phyloP scores from a whole-genome alignment of 305 asterid genomes.

The Withania somnifera region DNA sequence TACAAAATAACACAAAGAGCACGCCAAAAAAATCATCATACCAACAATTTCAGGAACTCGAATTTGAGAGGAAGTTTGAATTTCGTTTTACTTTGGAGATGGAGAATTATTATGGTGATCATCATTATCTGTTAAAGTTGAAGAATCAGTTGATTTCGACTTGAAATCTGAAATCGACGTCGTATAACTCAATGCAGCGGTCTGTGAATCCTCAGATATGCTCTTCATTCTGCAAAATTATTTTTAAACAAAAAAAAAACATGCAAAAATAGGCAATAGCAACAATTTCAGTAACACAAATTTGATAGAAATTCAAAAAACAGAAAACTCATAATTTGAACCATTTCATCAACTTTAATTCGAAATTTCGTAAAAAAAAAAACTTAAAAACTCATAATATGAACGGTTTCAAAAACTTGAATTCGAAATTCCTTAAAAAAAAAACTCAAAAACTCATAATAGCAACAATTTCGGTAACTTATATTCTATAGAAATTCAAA shows the following conservation, averaged over 20 bases:
- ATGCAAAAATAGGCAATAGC: not conserved
- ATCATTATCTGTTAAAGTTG: conserved; percentile 19
- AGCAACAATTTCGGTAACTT: not conserved
- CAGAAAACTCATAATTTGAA: not conserved
- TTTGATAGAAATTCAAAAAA: not conserved
- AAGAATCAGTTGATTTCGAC: conserved; percentile 27
- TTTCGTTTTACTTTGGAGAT: not conserved
- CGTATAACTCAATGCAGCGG: not conserved
- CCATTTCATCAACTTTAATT: not conserved
- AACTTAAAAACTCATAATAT: too few relatives aligned
- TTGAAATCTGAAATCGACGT: not conserved
- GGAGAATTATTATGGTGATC: conserved; percentile 7
- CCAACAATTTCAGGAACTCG: not conserved
- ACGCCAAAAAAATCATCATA: not conserved
- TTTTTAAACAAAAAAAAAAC: not conserved
- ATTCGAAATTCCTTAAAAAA: too few relatives aligned
- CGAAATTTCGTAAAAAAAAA: too few relatives aligned
- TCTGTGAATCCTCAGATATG: conserved; percentile 17
- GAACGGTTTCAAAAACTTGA: too few relatives aligned
- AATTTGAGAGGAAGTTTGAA: not conserved
- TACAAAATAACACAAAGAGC: not conserved
- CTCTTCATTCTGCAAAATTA: not conserved
- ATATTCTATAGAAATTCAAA: not conserved
- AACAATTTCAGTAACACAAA: not conserved
- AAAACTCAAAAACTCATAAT: not conserved